Conservation (phyloP, 176 grass and related monocot species). For the Oryza punctata region DNA sequence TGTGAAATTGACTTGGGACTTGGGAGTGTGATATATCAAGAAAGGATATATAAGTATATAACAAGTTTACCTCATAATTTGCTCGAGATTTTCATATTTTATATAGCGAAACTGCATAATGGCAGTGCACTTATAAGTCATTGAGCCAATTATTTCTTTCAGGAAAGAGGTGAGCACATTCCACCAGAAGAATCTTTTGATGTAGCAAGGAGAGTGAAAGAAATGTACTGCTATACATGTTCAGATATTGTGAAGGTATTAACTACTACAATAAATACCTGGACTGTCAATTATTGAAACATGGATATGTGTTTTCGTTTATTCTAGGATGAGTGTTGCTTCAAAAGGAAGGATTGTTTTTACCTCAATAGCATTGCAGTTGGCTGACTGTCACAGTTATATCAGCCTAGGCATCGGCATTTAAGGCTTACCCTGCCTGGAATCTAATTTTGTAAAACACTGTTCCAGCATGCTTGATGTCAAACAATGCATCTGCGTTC, state of each 20-base stretch:
- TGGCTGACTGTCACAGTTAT: background rate
- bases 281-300: background rate
- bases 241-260: slow-evolving; percentile 99
- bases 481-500: background rate
- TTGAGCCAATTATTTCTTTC: slow-evolving; percentile 34
- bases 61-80: slow-evolving; percentile 18
- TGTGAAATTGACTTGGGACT: background rate
- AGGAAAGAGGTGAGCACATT: slow-evolving; percentile 99
- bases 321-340: background rate
- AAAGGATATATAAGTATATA: background rate
- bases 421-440: background rate
- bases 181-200: slow-evolving; percentile 96
- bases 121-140: background rate
- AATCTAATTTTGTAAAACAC: background rate
- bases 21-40: slow-evolving; percentile 8
- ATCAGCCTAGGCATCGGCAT: background rate
- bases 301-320: background rate
- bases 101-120: background rate
- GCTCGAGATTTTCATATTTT: slow-evolving; percentile 1
- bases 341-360: background rate
- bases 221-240: slow-evolving; percentile 94
- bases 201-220: slow-evolving; percentile 85
- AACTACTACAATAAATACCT: background rate
- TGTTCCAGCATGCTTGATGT: background rate
- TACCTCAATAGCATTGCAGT: background rate